These are phyloP conservation scores for Draba incana DNA, from an alignment of 345 rosid species.

Conservation along the genomic window DNA sequence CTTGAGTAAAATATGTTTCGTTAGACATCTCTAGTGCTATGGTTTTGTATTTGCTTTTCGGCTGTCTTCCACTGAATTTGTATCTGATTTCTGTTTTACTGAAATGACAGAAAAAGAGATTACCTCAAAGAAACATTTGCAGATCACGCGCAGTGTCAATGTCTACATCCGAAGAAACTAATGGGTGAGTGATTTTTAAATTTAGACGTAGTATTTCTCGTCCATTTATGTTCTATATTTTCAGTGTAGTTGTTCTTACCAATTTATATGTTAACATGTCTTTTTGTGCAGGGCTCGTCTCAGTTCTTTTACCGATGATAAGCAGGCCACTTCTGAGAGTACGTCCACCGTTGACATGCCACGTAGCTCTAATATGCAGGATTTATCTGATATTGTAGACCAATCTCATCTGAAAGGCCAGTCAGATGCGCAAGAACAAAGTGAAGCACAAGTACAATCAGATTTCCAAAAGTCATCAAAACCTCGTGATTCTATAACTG, in stretches of 20 bases:
- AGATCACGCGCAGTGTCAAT: conserved; percentile 41
- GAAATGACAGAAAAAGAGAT: conserved; percentile 38
- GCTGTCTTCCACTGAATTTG: background rate
- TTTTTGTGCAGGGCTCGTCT: conserved; percentile 32
- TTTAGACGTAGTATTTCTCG: background rate
- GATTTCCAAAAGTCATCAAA: conserved; percentile 46
- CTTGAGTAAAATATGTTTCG: background rate
- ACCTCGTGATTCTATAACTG: conserved; percentile 63
- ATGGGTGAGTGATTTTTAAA: conserved; percentile 36
- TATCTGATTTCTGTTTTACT: conserved; percentile 27
- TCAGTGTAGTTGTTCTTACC: background rate
- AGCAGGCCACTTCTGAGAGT: conserved; percentile 36
- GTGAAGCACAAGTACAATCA: conserved; percentile 38
- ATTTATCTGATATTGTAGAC: conserved; percentile 32
- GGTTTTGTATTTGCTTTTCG: background rate
- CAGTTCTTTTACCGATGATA: conserved; percentile 37
- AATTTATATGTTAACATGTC: conserved; percentile 16
- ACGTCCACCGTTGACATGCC: conserved; percentile 43
- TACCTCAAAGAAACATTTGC: conserved; percentile 42
- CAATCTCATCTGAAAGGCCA: conserved; percentile 38
- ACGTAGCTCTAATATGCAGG: conserved; percentile 41
- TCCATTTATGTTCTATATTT: conserved; percentile 20
- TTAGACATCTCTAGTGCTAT: conserved; percentile 10
- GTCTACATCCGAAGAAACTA: conserved; percentile 42
- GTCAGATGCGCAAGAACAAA: conserved; percentile 26